Percentiles rank a stretch among this genome's conserved stretches.
These are phyloP conservation scores for Candida nanaspora DNA, from an alignment of 805 yeast genomes.

Conservation along the genomic window DNA sequence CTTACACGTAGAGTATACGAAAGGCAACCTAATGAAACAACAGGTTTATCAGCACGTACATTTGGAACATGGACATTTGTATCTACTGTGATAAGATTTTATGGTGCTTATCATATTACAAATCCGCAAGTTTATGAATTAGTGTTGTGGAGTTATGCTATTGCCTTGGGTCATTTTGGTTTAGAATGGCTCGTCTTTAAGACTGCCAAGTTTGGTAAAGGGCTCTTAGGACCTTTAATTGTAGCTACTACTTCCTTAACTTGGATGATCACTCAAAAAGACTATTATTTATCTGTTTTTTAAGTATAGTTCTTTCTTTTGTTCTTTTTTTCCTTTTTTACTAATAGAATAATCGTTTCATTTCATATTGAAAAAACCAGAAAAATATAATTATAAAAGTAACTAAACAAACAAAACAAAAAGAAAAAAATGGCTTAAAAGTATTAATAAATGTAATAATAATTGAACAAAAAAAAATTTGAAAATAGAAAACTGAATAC, in stretches of 20 bases:
- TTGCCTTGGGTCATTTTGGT: slow-evolving; percentile 81
- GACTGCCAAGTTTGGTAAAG: slow-evolving; percentile 81
- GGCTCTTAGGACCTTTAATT: slow-evolving; percentile 81
- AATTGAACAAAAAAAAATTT: too few species aligned
- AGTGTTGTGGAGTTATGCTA: slow-evolving; percentile 69
- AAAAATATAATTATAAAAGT: too few species aligned
- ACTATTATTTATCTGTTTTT: slow-evolving; percentile 37
- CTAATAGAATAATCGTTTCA: too few species aligned
- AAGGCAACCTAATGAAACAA: slow-evolving; percentile 49
- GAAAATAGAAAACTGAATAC: too few species aligned
- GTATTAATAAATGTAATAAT: too few species aligned
- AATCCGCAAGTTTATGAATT: slow-evolving; percentile 70
- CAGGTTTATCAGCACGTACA: slow-evolving; percentile 78
- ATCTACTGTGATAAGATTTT: slow-evolving; percentile 75
- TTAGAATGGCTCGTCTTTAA: slow-evolving; percentile 75
- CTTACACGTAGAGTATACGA: slow-evolving; percentile 79
- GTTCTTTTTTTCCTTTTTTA: too few species aligned
- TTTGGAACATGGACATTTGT: slow-evolving; percentile 97
- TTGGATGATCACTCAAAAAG: slow-evolving; percentile 78
- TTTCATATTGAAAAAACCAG: too few species aligned
- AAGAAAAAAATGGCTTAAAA: too few species aligned
- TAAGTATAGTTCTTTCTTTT: not conserved
- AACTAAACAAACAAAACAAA: too few species aligned
- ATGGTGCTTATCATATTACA: slow-evolving; percentile 73
- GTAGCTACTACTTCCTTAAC: slow-evolving; percentile 65